Evolutionary conservation across 2,329 filamentous ascomycete genomes (phyloP), one percentile per base, ranked within the genome.

Genomic region (Verticillium tricorpus): DNA sequence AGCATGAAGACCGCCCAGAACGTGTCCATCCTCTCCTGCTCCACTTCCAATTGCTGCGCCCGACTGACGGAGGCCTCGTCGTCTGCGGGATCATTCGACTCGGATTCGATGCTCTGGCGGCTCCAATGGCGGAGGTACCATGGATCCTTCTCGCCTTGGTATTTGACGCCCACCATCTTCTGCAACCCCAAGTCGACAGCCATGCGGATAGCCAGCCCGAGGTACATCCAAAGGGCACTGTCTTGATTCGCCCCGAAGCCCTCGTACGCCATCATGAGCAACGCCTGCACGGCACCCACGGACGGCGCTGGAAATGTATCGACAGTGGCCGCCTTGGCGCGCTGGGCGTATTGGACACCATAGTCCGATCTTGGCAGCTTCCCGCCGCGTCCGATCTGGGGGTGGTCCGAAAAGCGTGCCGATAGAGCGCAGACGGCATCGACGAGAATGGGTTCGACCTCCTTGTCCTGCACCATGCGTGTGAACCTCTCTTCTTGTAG

Each of bases 1-100:
- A 96, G 83, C 66, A 96, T 89, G 73, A 96, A 96, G 12, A 96
- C 89, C 4, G 91, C 89, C 92, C 92, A 97, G 67, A 96, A 93
- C 0, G 92, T 94, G 69, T 96, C 91, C 54, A 92, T 88, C 17
- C 91, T 85, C 70, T 96, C 92, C 65, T 92, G 87, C 68, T 96
- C 92, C 3, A 91, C 84, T 68, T 85, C 89, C 65, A 78, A 82
- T 73, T 84, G 85, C 69, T 88, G 87, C 59, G 76, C 72, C 1
- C 74, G 78, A 62, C 72, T 83, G 63, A 75, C 70, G 6, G 45
- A 40, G 4, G 79, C 77, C 15, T 78, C 76, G 76, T 74, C 61
- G 76, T 77, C 55, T 78, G 76, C 1, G 77, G 69, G 58, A 78
- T 77, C 35, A 68, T 71, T 58, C 5, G 60, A 45, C 68, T 64